Evolutionary conservation across 805 yeast genomes (phyloP).

Genomic region (Metschnikowia lachancei): DNA sequence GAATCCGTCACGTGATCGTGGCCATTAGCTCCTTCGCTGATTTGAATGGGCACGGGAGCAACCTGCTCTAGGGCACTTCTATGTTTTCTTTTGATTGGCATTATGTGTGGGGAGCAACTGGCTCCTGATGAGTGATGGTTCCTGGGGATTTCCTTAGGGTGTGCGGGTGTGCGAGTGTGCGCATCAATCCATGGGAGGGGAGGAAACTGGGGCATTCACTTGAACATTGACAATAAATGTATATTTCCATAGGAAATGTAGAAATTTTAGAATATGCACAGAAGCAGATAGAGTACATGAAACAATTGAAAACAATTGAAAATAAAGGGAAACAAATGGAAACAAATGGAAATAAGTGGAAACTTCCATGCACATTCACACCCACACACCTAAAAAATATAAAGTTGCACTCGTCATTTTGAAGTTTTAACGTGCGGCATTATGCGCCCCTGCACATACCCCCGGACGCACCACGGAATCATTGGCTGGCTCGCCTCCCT

Average conservation of each 20-base stretch:
- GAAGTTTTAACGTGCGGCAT: no score
- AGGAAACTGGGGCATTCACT: background rate
- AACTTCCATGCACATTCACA: no score
- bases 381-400: no score
- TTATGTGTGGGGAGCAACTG: background rate
- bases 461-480: slow-evolving; percentile 4
- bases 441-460: no score
- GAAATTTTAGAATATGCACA: no score
- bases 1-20: slow-evolving; percentile 20
- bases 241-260: no score
- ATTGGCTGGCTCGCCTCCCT: slow-evolving; percentile 2
- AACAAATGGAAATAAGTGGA: no score
- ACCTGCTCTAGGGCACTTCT: slow-evolving; percentile 21
- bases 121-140: background rate
- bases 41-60: slow-evolving; percentile 39
- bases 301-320: no score
- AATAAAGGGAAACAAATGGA: no score
- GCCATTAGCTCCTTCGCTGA: slow-evolving; percentile 24
- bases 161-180: slow-evolving; percentile 3
- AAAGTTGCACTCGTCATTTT: no score
- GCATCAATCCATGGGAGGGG: background rate
- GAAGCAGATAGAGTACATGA: no score
- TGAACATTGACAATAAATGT: no score
- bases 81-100: slow-evolving; percentile 15
- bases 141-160: background rate